A percentile compares a stretch with the other conserved stretches of the same genome.
Conservation (phyloP, 352 stramenopile species). For the Phytopythium cucurbitacearum region DNA sequence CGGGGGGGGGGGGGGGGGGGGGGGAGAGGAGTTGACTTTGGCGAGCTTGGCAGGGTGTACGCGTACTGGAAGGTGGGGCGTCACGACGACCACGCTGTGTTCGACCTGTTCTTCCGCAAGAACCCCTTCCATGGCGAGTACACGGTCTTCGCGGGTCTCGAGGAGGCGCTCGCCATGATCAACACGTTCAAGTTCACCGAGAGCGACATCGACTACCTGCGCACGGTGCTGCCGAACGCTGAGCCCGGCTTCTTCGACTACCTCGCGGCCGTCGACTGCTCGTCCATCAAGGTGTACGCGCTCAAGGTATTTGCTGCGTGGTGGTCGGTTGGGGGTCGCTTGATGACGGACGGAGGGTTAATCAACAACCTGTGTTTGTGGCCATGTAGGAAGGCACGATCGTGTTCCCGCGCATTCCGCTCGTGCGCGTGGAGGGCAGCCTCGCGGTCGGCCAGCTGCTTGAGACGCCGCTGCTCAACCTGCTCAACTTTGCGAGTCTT, state of each 20-base stretch:
- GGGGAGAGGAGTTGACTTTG: background rate
- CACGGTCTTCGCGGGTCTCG: constrained; percentile 92
- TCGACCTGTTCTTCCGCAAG: constrained; percentile 99
- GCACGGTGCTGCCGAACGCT: constrained; percentile 79
- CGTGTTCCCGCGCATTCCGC: constrained; percentile 94
- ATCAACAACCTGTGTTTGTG: constrained; percentile 1
- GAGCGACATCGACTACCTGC: constrained; percentile 94
- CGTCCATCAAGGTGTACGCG: constrained; percentile 90
- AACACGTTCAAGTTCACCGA: constrained; percentile 93
- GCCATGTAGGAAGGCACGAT: constrained; percentile 89
- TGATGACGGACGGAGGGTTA: background rate
- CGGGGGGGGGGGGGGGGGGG: background rate
- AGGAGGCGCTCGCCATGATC: constrained; percentile 90
- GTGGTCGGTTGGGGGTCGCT: background rate
- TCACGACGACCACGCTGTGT: constrained; percentile 91
- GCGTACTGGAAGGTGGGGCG: constrained; percentile 97
- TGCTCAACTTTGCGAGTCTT: constrained; percentile 97
- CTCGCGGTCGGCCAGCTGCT: constrained; percentile 95
- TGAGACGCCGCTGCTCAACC: constrained; percentile 97
- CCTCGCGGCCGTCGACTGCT: constrained; percentile 92
- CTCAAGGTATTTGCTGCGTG: constrained; percentile 45
- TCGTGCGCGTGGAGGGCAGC: constrained; percentile 93
- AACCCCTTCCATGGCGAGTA: constrained; percentile 98
- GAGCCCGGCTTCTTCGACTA: constrained; percentile 96
- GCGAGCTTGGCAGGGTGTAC: constrained; percentile 92